A percentile compares a stretch with the other conserved stretches of the same genome.
phyloP scores from a whole-genome alignment of 1,139 yeast species.

The Scheffersomyces titani region DNA sequence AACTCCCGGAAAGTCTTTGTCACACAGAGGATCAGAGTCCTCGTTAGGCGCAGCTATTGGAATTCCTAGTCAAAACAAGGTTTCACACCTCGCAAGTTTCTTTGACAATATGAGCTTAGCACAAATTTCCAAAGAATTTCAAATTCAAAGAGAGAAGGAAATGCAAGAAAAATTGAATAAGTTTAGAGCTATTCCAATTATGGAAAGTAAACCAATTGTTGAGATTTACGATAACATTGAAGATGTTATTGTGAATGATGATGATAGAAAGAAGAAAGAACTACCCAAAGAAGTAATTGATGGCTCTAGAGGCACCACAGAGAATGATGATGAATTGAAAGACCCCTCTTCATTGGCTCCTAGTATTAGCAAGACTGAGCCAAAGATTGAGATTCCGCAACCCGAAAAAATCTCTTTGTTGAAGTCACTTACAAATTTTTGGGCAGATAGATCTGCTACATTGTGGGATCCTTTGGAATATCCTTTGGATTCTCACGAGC shows the following conservation, averaged over 20 bases:
- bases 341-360: neutral
- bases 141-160: slow-evolving; percentile 81
- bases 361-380: slow-evolving; percentile 2
- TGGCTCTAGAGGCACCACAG: slow-evolving; percentile 1
- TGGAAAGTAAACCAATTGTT: slow-evolving; percentile 82
- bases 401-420: slow-evolving; percentile 76
- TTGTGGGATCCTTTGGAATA: slow-evolving; percentile 92
- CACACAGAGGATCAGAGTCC: slow-evolving; percentile 6
- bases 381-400: slow-evolving; percentile 33
- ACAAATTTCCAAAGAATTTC: slow-evolving; percentile 81
- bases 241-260: slow-evolving; percentile 69
- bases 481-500: slow-evolving; percentile 80
- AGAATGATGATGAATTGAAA: slow-evolving; percentile 2
- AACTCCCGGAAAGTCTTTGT: slow-evolving; percentile 1
- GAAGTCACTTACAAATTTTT: slow-evolving; percentile 83
- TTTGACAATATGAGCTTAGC: slow-evolving; percentile 81
- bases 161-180: slow-evolving; percentile 60
- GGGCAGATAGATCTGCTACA: slow-evolving; percentile 98
- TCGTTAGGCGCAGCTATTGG: slow-evolving; percentile 6
- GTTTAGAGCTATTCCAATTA: slow-evolving; percentile 74
- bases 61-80: slow-evolving; percentile 33
- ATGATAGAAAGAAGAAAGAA: slow-evolving; percentile 15
- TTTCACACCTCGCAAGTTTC: slow-evolving; percentile 63
- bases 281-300: slow-evolving; percentile 1
- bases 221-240: slow-evolving; percentile 88